Evolutionary conservation across 306 rosid species (phyloP), one percentile per base, ranked within the genome.

Genomic region (Ammopiptanthus mongolicus): DNA sequence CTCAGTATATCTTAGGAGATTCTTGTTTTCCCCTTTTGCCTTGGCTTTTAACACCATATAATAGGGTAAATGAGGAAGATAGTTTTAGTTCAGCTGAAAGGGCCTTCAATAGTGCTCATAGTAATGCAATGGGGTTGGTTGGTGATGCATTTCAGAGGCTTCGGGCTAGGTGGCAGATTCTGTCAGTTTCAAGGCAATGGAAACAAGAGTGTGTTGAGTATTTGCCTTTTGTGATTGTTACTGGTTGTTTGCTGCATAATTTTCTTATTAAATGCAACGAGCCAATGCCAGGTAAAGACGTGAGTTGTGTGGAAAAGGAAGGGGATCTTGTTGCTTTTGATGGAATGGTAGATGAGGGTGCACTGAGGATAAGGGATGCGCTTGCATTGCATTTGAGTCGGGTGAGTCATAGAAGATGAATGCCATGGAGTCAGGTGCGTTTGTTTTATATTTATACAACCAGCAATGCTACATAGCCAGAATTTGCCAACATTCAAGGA

Each of bases 1-100:
- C 96, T 14, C 98, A 80, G 69, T 93, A 91, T 78, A 23, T 93
- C 17, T 41, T 91, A 48, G 98, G 93, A 4, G 92, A 91, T 22
- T 88, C 96, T 13, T 88, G 96, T 73, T 93, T 86, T 55, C 93
- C 98, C 21, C 82, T 91, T 3, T 69, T 88, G 80, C 93, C 96
- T 15, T 91, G 98, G 93, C 96, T 93, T 59, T 79, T 91, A 37
- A 93, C 98, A 4, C 97, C 98, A 5, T 93, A 93, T 52, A 71
- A 64, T 6, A 78, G 84, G 12, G 15, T 62, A 15, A 83, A 83
- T 13, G 93, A 84, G 23, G 98, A 82, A 46, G 84, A 85, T 55
- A 75, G 90, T 52, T 81, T 88, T 68, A 67, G 91, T 41, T 81
- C 87, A 0, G 69, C 34, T 17, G 92, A 88, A 57, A 73, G 34